Conservation (phyloP, 2,329 filamentous ascomycete species). For the Trichoderma hamatum region DNA sequence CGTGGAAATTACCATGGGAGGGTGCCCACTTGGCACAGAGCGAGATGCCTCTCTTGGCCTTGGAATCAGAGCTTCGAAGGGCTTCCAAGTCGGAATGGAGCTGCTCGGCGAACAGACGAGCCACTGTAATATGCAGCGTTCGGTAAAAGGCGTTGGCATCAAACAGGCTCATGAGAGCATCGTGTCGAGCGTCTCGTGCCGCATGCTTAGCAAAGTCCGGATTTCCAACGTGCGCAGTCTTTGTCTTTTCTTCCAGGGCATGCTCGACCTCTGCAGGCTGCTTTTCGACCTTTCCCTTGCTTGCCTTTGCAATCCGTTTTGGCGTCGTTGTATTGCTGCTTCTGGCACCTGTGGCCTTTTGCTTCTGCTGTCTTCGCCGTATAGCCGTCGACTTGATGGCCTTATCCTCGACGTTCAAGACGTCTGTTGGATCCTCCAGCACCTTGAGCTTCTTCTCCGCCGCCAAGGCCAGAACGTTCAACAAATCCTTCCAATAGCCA, state of each 20-base stretch:
- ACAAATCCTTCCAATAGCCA: slow-evolving; percentile 65
- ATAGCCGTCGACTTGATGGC: slow-evolving; percentile 27
- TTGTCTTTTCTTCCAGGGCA: slow-evolving; percentile 19
- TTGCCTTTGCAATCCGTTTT: not conserved
- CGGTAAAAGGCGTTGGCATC: slow-evolving; percentile 51
- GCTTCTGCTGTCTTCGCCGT: not conserved
- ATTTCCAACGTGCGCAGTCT: slow-evolving; percentile 3
- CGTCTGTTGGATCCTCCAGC: slow-evolving; percentile 42
- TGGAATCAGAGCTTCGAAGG: slow-evolving; percentile 45
- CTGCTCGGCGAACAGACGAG: slow-evolving; percentile 60
- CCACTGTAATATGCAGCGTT: slow-evolving; percentile 55
- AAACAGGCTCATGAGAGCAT: slow-evolving; percentile 46
- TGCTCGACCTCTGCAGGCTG: not conserved
- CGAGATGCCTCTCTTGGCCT: slow-evolving; percentile 51
- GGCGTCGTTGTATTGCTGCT: not conserved
- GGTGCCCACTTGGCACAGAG: slow-evolving; percentile 66
- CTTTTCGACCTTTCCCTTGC: not conserved
- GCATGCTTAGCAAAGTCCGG: slow-evolving; percentile 34
- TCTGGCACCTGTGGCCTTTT: not conserved
- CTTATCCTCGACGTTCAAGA: slow-evolving; percentile 46
- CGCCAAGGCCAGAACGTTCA: slow-evolving; percentile 59
- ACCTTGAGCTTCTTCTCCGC: slow-evolving; percentile 51
- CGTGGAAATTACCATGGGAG: slow-evolving; percentile 56
- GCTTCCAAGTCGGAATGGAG: slow-evolving; percentile 50
- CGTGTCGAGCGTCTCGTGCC: slow-evolving; percentile 44